phyloP scores from a whole-genome alignment of 257 asterid genomes.

The Perilla frutescens region DNA sequence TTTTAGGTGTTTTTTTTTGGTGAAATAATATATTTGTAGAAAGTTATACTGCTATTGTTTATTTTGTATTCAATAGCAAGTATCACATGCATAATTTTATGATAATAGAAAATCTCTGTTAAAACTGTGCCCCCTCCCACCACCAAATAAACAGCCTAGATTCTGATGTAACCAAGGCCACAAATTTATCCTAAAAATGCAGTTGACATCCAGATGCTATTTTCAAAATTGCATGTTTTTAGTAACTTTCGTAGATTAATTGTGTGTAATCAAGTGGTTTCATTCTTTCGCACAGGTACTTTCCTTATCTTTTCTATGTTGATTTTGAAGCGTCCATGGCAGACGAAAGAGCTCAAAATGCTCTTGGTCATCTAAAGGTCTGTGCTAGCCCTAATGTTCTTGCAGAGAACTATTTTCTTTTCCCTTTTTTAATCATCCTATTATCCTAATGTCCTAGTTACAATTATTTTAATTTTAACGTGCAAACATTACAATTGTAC shows the following conservation, averaged over 20 bases:
- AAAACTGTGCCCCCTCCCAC: too few species aligned
- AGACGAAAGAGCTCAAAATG: conserved; percentile 97
- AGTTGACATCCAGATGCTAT: conserved; percentile 10
- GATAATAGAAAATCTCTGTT: too few species aligned
- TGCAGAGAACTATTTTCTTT: background rate
- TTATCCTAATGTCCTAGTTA: conserved; percentile 12
- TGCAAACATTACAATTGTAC: conserved; percentile 2
- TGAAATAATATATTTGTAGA: background rate
- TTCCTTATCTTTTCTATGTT: conserved; percentile 95
- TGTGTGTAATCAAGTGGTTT: conserved; percentile 28
- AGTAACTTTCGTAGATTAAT: background rate
- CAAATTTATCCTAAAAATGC: background rate
- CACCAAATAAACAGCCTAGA: background rate
- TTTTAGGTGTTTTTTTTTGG: background rate
- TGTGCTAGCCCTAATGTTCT: conserved; percentile 11
- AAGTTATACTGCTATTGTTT: conserved; percentile 6
- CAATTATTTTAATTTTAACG: background rate
- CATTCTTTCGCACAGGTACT: conserved; percentile 62
- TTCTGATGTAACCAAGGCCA: background rate
- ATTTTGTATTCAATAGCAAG: conserved; percentile 16
- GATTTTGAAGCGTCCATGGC: conserved; percentile 99
- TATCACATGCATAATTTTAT: too few species aligned
- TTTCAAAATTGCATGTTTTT: conserved; percentile 9
- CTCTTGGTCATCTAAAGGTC: conserved; percentile 90
- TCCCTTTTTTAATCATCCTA: background rate